Evolutionary conservation across 2,329 filamentous ascomycete genomes (phyloP).

Genomic region (Trichoderma breve): DNA sequence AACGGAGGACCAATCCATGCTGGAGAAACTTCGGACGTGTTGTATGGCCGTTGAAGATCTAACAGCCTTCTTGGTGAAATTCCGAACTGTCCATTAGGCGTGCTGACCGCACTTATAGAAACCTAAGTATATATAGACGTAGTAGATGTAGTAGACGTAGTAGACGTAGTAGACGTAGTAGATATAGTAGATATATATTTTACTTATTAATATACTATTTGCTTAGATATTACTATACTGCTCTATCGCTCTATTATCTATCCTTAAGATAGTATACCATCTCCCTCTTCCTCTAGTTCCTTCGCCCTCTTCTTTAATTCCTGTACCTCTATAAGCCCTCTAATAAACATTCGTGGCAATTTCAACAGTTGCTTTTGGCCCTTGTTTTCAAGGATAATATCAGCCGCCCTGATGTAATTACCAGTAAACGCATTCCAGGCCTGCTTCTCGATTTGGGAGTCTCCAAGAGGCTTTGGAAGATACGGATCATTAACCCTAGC

Average conservation of each 20-base stretch:
- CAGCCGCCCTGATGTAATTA: background rate
- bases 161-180: no score
- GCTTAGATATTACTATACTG: background rate
- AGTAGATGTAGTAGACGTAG: no score
- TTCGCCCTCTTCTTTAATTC: background rate
- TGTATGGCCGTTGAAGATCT: no score
- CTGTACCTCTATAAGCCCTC: background rate
- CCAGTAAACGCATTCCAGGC: constrained; percentile 21
- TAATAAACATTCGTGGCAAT: constrained; percentile 16
- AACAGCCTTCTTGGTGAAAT: no score
- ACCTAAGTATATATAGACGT: no score
- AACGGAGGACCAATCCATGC: no score
- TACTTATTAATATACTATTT: background rate
- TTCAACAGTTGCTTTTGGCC: background rate
- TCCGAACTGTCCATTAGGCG: no score
- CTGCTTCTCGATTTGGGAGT: background rate
- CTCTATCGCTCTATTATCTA: no score
- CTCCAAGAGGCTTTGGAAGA: constrained; percentile 22
- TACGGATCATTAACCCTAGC: constrained; percentile 28
- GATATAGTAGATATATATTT: no score
- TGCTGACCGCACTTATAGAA: no score
- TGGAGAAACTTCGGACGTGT: no score
- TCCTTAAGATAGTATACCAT: background rate
- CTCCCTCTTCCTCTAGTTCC: background rate
- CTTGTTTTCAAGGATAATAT: background rate